These are phyloP conservation scores for Heracleum sosnowskyi DNA, from an alignment of 129 eudicot species.

Conservation along the genomic window DNA sequence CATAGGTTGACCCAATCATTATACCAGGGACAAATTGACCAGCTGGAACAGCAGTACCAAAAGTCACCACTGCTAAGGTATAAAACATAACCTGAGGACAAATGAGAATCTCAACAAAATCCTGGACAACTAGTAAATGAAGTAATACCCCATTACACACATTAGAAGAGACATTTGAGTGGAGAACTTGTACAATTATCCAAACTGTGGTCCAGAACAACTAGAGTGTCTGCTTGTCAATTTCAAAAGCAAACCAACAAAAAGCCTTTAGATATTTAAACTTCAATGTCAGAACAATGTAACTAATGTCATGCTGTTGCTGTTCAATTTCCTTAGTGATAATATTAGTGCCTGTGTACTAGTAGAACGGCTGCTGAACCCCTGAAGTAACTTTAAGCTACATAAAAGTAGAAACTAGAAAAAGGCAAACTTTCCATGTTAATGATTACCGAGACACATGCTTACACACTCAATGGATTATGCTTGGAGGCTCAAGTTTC, in stretches of 20 bases:
- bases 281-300: neutral
- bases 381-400: neutral
- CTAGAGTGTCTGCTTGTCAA: neutral
- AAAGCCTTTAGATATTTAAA: neutral
- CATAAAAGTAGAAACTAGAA: neutral
- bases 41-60: slow-evolving; percentile 99
- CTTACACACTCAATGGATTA: neutral
- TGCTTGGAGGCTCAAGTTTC: neutral
- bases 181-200: neutral
- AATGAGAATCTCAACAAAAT: slow-evolving; percentile 1
- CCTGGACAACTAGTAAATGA: neutral
- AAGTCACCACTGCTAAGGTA: slow-evolving; percentile 84
- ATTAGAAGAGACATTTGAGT: neutral
- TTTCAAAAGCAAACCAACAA: neutral
- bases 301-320: neutral
- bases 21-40: slow-evolving; percentile 99
- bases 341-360: neutral
- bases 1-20: slow-evolving; percentile 98
- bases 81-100: slow-evolving; percentile 85
- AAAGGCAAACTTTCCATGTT: neutral
- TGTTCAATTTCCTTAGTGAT: neutral
- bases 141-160: neutral
- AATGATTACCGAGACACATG: neutral
- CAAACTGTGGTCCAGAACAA: neutral
- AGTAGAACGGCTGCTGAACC: neutral